A percentile compares a stretch with the other conserved stretches of the same genome.
Evolutionary conservation across 352 stramenopile species (phyloP).

Genomic region (Globisporangium cystogenes): DNA sequence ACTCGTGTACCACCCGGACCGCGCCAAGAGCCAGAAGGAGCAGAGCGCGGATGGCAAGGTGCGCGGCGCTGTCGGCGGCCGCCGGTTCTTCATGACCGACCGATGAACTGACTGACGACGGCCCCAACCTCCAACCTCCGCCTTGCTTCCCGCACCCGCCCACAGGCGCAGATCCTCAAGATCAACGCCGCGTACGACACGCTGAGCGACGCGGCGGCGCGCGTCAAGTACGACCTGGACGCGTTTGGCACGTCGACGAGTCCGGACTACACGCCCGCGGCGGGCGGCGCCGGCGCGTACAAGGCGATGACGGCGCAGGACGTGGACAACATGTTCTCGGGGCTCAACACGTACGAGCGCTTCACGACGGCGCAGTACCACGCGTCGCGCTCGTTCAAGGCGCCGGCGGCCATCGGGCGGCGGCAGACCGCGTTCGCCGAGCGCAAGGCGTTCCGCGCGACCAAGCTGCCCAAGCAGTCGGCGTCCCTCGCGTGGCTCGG

Average conservation of each 20-base stretch:
- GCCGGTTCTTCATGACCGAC: neutral
- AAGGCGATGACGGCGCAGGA: conserved; percentile 64
- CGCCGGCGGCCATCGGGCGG: conserved; percentile 49
- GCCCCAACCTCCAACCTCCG: no score
- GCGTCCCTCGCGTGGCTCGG: conserved; percentile 54
- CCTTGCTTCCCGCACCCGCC: no score
- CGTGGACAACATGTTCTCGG: conserved; percentile 71
- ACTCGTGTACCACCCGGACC: conserved; percentile 69
- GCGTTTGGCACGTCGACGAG: conserved; percentile 53
- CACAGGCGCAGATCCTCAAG: conserved; percentile 36
- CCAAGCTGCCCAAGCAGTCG: conserved; percentile 55
- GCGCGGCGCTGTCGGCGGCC: neutral
- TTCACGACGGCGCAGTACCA: conserved; percentile 78
- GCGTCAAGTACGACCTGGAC: conserved; percentile 68
- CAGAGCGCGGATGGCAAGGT: conserved; percentile 26
- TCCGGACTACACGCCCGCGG: conserved; percentile 16
- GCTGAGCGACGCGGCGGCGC: conserved; percentile 37
- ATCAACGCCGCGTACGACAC: conserved; percentile 77
- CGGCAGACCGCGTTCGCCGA: conserved; percentile 55
- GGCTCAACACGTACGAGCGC: conserved; percentile 65
- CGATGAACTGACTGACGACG: no score
- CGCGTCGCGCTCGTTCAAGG: conserved; percentile 39
- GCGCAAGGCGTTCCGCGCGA: conserved; percentile 60
- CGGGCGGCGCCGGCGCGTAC: conserved; percentile 28
- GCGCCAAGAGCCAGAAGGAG: conserved; percentile 27